These are phyloP conservation scores for Pseudoperonospora humuli DNA, from an alignment of 352 stramenopile species.

Conservation along the genomic window DNA sequence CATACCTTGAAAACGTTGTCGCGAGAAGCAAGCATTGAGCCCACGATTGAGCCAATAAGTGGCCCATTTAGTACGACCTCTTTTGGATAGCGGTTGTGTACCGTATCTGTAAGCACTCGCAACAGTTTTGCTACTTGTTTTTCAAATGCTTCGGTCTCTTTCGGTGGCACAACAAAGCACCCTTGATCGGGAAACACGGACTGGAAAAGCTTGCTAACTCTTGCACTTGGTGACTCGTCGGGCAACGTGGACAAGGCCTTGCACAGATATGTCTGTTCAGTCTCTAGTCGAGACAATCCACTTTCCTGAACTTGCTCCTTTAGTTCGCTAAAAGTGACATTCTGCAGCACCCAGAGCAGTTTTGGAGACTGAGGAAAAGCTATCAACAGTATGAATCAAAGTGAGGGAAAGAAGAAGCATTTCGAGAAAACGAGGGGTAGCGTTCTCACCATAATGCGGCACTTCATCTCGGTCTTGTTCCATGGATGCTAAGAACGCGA, in stretches of 20 bases:
- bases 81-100: constrained; percentile 60
- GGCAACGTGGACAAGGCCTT: constrained; percentile 34
- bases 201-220: constrained; percentile 38
- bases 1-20: constrained; percentile 60
- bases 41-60: constrained; percentile 57
- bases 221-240: constrained; percentile 8
- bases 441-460: constrained; percentile 24
- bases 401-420: neutral
- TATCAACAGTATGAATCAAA: constrained; percentile 7
- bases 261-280: constrained; percentile 54
- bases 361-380: constrained; percentile 69
- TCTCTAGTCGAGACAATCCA: constrained; percentile 43
- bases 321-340: constrained; percentile 45
- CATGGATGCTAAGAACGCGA: constrained; percentile 45
- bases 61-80: constrained; percentile 63
- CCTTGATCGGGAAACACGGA: constrained; percentile 45
- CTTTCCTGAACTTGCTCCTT: constrained; percentile 55
- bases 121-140: constrained; percentile 65
- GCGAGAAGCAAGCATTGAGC: constrained; percentile 66
- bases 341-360: constrained; percentile 65
- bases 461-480: constrained; percentile 15
- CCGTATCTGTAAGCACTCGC: constrained; percentile 46
- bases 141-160: constrained; percentile 31
- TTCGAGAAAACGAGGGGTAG: neutral
- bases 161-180: constrained; percentile 43